Conservation (phyloP, 306 rosid genomes). For the Prunus persica region DNA sequence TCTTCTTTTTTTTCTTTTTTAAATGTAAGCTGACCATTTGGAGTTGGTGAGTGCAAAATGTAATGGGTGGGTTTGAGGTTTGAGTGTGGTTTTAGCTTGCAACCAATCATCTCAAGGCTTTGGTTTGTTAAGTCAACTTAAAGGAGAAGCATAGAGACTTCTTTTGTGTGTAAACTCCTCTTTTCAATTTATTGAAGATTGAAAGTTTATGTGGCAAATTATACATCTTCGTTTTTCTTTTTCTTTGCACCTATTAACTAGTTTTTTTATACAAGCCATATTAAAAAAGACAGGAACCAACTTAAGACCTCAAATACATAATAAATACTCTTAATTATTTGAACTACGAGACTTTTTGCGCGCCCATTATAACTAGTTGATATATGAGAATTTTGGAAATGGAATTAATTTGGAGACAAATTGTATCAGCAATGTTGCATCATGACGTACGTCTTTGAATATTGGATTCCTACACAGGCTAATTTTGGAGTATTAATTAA, state of each 20-base stretch:
- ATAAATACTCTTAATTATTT: no score
- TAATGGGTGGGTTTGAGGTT: conserved; percentile 42
- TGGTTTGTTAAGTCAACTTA: conserved; percentile 34
- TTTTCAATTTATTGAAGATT: background rate
- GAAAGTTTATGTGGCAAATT: background rate
- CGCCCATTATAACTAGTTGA: no score
- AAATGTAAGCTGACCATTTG: conserved; percentile 42
- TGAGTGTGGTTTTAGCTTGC: conserved; percentile 26
- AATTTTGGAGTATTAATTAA: background rate
- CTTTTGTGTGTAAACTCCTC: conserved; percentile 28
- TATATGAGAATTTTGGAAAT: no score
- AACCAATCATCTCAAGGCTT: no score
- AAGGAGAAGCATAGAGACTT: conserved; percentile 34
- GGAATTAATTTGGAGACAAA: no score
- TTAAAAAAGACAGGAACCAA: no score
- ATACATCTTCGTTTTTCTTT: background rate
- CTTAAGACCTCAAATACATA: accelerated
- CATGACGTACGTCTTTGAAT: background rate
- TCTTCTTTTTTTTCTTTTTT: background rate
- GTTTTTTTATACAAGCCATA: no score
- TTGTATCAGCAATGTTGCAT: no score
- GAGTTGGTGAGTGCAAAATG: conserved; percentile 55
- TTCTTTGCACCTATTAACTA: no score
- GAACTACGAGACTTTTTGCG: no score
- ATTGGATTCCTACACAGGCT: background rate